phyloP scores from a whole-genome alignment of 192 early-diverging fungal genomes.

The Backusella circina region DNA sequence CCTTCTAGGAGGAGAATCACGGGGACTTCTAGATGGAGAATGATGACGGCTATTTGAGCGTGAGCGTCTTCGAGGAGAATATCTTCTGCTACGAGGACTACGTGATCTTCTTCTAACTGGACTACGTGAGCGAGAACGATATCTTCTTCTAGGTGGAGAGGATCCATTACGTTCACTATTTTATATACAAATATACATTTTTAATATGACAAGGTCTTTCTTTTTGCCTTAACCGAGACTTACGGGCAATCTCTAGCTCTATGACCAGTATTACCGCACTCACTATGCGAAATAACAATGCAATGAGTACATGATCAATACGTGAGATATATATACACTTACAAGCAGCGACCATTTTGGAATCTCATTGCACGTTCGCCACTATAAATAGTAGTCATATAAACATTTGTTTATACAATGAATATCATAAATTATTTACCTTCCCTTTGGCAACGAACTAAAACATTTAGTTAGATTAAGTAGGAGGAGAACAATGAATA shows the following conservation, averaged over 20 bases:
- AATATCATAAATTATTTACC: not conserved
- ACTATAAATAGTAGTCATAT: not conserved
- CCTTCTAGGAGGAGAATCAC: not conserved
- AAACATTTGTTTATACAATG: not conserved
- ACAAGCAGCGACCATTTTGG: slow-evolving; percentile 32
- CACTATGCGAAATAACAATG: slow-evolving; percentile 14
- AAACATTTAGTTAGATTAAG: not conserved
- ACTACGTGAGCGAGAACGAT: slow-evolving; percentile 3
- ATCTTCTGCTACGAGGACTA: not conserved
- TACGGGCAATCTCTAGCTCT: slow-evolving; percentile 30
- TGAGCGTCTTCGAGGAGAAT: slow-evolving; percentile 2
- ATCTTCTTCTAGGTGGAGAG: slow-evolving; percentile 5
- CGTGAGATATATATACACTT: not conserved
- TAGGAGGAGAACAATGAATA: not conserved
- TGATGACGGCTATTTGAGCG: not conserved
- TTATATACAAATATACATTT: not conserved
- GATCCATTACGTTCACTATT: not conserved
- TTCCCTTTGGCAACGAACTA: slow-evolving; percentile 18
- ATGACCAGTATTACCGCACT: slow-evolving; percentile 32
- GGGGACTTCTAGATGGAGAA: not conserved
- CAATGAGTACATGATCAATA: not conserved
- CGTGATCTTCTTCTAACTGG: slow-evolving; percentile 1
- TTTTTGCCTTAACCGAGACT: not conserved
- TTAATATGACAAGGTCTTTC: not conserved
- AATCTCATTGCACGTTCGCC: slow-evolving; percentile 35